These are phyloP conservation scores for Alternaria ventricosa DNA, from an alignment of 2,329 filamentous ascomycete species.

Conservation along the genomic window DNA sequence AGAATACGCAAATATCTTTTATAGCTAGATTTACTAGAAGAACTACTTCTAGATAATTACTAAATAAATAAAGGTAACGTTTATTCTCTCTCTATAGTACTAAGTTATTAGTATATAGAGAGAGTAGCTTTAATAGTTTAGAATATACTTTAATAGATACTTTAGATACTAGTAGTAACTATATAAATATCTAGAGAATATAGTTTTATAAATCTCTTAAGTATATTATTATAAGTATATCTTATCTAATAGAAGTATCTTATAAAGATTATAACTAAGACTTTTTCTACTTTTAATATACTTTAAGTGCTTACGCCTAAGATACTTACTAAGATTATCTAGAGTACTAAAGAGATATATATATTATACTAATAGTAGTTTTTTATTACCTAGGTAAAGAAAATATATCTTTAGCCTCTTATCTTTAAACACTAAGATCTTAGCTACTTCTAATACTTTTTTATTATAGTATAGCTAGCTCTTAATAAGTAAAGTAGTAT, in stretches of 20 bases:
- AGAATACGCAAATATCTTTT: neutral
- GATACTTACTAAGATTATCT: conserved; percentile 23
- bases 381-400: conserved; percentile 18
- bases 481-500: conserved; percentile 1
- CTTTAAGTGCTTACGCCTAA: conserved; percentile 16
- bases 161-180: neutral
- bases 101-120: neutral
- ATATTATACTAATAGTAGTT: conserved; percentile 2
- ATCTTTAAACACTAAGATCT: conserved; percentile 15
- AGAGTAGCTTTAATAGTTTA: neutral
- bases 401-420: conserved; percentile 23
- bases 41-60: neutral
- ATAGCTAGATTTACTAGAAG: neutral
- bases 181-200: conserved; percentile 3
- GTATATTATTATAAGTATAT: conserved; percentile 11
- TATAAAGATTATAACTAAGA: conserved; percentile 13
- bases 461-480: conserved; percentile 9
- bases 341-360: conserved; percentile 13
- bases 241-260: conserved; percentile 6
- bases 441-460: conserved; percentile 20
- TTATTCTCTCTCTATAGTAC: neutral
- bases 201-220: conserved; percentile 7
- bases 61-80: neutral
- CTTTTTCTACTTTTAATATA: neutral
- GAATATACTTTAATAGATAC: neutral